A percentile compares a stretch with the other conserved stretches of the same genome.
These are phyloP conservation scores for Trapa bicornis DNA, from an alignment of 345 rosid species.

Conservation along the genomic window DNA sequence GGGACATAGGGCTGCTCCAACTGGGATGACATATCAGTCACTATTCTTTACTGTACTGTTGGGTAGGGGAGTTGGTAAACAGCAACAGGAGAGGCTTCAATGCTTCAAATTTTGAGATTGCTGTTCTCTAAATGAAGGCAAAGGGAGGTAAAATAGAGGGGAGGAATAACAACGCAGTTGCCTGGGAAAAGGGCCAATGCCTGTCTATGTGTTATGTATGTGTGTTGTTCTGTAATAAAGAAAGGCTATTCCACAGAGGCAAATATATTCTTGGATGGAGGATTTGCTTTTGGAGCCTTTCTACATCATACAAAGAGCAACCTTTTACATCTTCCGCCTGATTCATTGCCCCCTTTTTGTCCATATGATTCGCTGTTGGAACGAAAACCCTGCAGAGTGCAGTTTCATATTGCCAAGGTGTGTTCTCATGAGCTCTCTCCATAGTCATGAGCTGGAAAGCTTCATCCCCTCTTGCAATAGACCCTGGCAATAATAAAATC, in stretches of 20 bases:
- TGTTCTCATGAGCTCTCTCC: not conserved
- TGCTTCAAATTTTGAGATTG: not conserved
- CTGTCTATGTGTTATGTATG: not conserved
- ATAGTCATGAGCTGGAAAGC: not conserved
- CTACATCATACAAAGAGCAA: constrained; percentile 4
- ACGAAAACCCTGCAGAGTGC: not conserved
- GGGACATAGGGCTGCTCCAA: constrained; percentile 8
- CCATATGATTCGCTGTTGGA: constrained; percentile 1
- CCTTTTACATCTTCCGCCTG: constrained; percentile 7
- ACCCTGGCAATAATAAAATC: too few species aligned
- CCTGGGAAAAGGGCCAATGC: constrained; percentile 3
- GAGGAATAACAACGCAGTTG: constrained; percentile 3
- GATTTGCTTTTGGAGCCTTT: constrained; percentile 25
- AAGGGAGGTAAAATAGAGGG: constrained; percentile 12
- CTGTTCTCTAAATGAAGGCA: constrained; percentile 38
- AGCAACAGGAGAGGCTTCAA: not conserved
- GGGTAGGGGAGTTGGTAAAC: not conserved
- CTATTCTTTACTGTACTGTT: not conserved
- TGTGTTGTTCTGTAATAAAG: constrained; percentile 11
- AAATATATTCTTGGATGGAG: constrained; percentile 4
- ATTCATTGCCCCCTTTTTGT: not conserved
- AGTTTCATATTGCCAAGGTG: not conserved
- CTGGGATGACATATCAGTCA: constrained; percentile 14
- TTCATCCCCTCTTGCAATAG: not conserved
- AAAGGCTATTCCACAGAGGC: not conserved